phyloP scores from a whole-genome alignment of 2,329 filamentous ascomycete genomes.

The Epichloe festucae region DNA sequence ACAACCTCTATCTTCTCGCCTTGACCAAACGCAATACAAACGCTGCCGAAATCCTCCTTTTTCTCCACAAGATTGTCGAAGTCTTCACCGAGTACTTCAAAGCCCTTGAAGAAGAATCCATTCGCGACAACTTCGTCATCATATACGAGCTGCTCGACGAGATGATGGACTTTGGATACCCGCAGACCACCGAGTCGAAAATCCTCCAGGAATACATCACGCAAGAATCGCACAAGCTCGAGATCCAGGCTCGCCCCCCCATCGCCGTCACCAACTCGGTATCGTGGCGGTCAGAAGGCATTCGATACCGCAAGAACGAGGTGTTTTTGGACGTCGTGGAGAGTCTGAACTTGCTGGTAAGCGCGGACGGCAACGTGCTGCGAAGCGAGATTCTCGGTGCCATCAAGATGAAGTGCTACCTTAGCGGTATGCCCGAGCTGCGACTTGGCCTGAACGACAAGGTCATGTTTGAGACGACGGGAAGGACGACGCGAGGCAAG shows the following conservation, averaged over 20 bases:
- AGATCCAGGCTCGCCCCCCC: slow-evolving; percentile 92
- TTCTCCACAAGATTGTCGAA: slow-evolving; percentile 95
- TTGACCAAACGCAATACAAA: slow-evolving; percentile 98
- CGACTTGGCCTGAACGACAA: slow-evolving; percentile 94
- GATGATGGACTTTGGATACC: slow-evolving; percentile 99
- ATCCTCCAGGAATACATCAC: slow-evolving; percentile 99
- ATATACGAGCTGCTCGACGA: slow-evolving; percentile 98
- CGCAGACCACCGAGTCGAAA: slow-evolving; percentile 95
- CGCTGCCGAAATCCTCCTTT: slow-evolving; percentile 94
- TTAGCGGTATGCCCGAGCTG: slow-evolving; percentile 95
- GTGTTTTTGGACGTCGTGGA: slow-evolving; percentile 97
- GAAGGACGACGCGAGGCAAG: slow-evolving; percentile 84
- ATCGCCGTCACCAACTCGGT: slow-evolving; percentile 98
- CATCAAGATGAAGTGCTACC: slow-evolving; percentile 99
- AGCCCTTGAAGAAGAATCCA: slow-evolving; percentile 94
- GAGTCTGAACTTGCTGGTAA: slow-evolving; percentile 89
- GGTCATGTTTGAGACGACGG: slow-evolving; percentile 98
- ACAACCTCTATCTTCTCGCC: slow-evolving; percentile 96
- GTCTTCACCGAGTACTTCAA: slow-evolving; percentile 99
- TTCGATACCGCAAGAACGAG: slow-evolving; percentile 97
- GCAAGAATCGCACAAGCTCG: slow-evolving; percentile 96
- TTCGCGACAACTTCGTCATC: slow-evolving; percentile 97
- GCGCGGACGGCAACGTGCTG: slow-evolving; percentile 85
- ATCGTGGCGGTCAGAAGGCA: slow-evolving; percentile 94
- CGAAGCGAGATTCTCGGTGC: slow-evolving; percentile 93